Evolutionary conservation across 1,284 basidiomycete species (phyloP).

Genomic region (Ceratobasidium sp.): DNA sequence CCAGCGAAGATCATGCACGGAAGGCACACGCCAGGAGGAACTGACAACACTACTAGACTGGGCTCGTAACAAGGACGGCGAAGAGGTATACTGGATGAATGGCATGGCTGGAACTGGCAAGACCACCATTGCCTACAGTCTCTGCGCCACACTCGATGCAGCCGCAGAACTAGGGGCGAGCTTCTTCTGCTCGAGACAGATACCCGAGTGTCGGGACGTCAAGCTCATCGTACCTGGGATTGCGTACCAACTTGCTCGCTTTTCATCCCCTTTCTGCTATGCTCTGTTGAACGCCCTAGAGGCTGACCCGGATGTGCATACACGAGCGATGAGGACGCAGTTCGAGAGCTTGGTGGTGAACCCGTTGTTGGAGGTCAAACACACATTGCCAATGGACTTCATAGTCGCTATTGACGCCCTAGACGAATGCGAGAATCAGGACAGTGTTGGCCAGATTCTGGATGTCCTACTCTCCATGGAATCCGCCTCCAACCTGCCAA

Average conservation of each 20-base stretch:
- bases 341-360: neutral
- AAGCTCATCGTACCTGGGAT: neutral
- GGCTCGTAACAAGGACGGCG: too few species aligned
- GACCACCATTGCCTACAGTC: too few species aligned
- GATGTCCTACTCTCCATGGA: neutral
- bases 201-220: too few species aligned
- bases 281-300: neutral
- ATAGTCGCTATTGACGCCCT: neutral
- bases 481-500: neutral
- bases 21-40: neutral
- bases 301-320: neutral
- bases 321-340: neutral
- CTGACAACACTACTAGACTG: neutral
- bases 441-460: neutral
- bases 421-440: neutral
- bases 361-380: neutral
- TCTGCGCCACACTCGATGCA: neutral
- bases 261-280: neutral
- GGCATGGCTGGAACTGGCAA: too few species aligned
- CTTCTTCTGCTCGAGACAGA: neutral
- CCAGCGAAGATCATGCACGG: neutral
- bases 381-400: neutral
- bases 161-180: neutral
- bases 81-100: too few species aligned
- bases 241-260: neutral